Base-by-base conservation (phyloP, 345 rosid species). In the Eucalyptus coolabah region DNA sequence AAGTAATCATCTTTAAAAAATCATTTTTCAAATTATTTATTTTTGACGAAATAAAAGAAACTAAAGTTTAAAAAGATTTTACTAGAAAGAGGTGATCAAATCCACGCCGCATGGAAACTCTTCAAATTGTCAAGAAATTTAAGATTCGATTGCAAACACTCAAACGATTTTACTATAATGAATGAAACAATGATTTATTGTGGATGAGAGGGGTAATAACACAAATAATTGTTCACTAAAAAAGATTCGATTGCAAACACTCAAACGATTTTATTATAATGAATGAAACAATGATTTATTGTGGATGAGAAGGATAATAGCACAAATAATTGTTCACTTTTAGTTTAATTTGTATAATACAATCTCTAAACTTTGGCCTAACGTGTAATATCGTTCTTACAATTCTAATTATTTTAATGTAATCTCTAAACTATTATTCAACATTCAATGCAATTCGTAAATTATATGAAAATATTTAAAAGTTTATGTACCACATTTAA, bases 281-380 rank as follows among this genome's bases (percentile, higher is more conserved):
- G 16, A 60, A 60, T 3, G 17, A 60, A 45, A 10, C 3, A 0
- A 59, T 59, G 14, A 1, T 24, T 10, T 59, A 12, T 5, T 11
- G n/a, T 5, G 2, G n/a, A 59, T 11, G 30, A 59, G 24, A 8
- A 4, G 12, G 60, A 54, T 54, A 54, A 21, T 54, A 54, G 11
- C 5, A 54, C 26, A 54, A 56, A 56, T 56, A 10, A 23, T 56
- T 24, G 6, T 56, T 56, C 30, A 1, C 63, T 56, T 56, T 24
- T 56, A 10, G 3, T 56, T 23, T 24, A 23, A 10, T 56, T 24
- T 4, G 2, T 24, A 3, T 24, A 24, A 24, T 24, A 5, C 2
- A 3, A 56, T 11, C 1, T 24, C 1, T 56, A 24, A 56, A 56
- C 1, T 5, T 24, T 56, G 1, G 5, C 1, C 2, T 3, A 10